These are phyloP conservation scores for Pythium scleroteichum DNA, from an alignment of 352 stramenopile species.

Conservation along the genomic window DNA sequence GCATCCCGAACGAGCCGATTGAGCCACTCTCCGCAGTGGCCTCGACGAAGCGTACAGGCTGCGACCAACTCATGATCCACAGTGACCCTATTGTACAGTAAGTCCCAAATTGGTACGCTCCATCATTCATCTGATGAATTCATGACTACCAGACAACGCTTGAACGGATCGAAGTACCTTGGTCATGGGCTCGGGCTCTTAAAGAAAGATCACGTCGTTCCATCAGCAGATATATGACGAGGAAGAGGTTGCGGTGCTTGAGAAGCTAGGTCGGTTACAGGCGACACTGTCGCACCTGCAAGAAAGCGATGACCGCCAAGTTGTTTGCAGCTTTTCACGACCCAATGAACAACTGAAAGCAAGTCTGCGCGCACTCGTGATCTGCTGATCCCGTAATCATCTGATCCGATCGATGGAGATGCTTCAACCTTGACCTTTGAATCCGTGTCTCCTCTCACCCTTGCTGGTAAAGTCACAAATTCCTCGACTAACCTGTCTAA, in stretches of 20 bases:
- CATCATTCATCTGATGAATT: too few relatives aligned
- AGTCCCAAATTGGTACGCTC: too few relatives aligned
- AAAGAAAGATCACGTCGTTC: constrained; percentile 74
- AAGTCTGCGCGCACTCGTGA: constrained; percentile 48
- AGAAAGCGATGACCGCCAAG: constrained; percentile 20
- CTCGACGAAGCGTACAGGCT: too few relatives aligned
- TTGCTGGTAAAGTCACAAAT: too few relatives aligned
- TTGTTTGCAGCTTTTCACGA: constrained; percentile 41
- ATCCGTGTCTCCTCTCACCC: too few relatives aligned
- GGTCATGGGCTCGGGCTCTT: constrained; percentile 72
- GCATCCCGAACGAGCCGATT: constrained; percentile 16
- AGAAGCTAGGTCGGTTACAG: not conserved
- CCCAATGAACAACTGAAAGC: constrained; percentile 44
- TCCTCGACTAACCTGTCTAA: too few relatives aligned
- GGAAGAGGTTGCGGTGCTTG: not conserved
- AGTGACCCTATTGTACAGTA: too few relatives aligned
- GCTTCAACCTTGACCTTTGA: not conserved
- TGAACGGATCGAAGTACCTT: constrained; percentile 69
- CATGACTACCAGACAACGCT: constrained; percentile 51
- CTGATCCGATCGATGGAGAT: not conserved
- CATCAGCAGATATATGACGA: constrained; percentile 30
- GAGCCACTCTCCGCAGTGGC: too few relatives aligned
- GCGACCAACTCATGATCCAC: too few relatives aligned
- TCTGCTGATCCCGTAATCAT: constrained; percentile 59
- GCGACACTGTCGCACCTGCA: not conserved